A percentile compares a stretch with the other conserved stretches of the same genome.
These are phyloP conservation scores for Diaporthe velutina DNA, from an alignment of 2,329 filamentous ascomycete genomes.

Conservation along the genomic window DNA sequence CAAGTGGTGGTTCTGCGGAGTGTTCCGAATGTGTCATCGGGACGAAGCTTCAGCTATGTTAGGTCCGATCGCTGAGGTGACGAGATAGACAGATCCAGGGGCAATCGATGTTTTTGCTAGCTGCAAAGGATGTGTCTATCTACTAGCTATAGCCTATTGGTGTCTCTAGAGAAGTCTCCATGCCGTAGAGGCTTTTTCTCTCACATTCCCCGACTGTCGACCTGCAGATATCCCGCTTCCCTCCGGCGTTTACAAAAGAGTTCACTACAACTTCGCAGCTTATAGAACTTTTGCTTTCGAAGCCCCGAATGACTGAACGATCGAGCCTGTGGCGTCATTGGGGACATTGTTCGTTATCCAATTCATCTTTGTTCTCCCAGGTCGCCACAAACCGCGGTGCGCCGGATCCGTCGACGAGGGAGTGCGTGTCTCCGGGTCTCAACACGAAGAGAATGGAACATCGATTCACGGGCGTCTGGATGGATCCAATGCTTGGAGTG, in stretches of 20 bases:
- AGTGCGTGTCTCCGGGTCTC: not conserved
- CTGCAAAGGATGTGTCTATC: not conserved
- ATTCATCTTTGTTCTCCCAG: not conserved
- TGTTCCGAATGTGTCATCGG: not conserved
- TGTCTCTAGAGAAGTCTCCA: not conserved
- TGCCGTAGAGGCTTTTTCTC: too few relatives aligned
- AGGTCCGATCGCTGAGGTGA: not conserved
- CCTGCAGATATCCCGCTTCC: not conserved
- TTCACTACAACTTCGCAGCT: not conserved
- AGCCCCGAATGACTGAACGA: not conserved
- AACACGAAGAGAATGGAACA: not conserved
- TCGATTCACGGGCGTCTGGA: too few relatives aligned
- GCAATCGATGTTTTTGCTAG: not conserved
- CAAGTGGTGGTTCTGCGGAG: not conserved
- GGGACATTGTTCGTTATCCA: not conserved
- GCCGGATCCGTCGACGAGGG: constrained; percentile 15
- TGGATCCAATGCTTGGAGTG: not conserved
- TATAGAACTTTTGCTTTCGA: not conserved
- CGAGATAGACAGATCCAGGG: not conserved
- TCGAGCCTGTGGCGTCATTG: not conserved
- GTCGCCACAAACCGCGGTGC: not conserved
- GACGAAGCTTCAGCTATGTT: not conserved
- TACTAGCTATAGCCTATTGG: not conserved
- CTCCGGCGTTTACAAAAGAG: not conserved
- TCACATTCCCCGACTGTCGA: too few relatives aligned